Percentiles rank a stretch among this genome's conserved stretches.
These are phyloP conservation scores for Penicillium coffeae DNA, from an alignment of 495 filamentous ascomycete genomes.

Conservation along the genomic window DNA sequence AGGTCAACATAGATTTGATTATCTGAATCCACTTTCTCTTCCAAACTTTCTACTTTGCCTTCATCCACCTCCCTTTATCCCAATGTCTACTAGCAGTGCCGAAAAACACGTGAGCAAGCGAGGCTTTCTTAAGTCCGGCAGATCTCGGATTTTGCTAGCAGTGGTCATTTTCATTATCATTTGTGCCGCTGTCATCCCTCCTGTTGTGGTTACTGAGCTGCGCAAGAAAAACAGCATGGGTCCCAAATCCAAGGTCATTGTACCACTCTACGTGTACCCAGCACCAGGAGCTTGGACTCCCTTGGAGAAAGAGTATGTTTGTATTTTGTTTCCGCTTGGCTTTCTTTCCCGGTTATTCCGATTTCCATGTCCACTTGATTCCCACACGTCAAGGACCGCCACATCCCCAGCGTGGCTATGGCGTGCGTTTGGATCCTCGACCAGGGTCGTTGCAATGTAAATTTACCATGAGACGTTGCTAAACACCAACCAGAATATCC, in stretches of 20 bases:
- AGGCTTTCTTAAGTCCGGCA: constrained; percentile 25
- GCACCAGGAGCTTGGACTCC: constrained; percentile 47
- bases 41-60: constrained; percentile 2
- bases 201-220: constrained; percentile 31
- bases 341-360: constrained; percentile 5
- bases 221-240: constrained; percentile 37
- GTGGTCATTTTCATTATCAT: constrained; percentile 23
- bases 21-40: not conserved
- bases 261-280: constrained; percentile 57
- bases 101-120: constrained; percentile 1
- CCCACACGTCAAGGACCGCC: too few species aligned
- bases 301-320: constrained; percentile 43
- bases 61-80: constrained; percentile 4
- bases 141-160: constrained; percentile 27
- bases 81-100: not conserved
- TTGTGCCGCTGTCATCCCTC: constrained; percentile 33
- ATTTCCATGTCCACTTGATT: too few species aligned
- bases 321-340: constrained; percentile 14
- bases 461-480: constrained; percentile 10
- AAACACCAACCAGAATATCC: constrained; percentile 35
- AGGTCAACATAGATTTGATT: not conserved
- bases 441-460: not conserved
- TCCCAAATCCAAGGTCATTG: constrained; percentile 43
- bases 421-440: too few species aligned
- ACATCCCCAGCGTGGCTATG: not conserved